A percentile compares a stretch with the other conserved stretches of the same genome.
These are phyloP conservation scores for Huntiella moniliformis DNA, from an alignment of 2,329 filamentous ascomycete genomes.

Conservation along the genomic window DNA sequence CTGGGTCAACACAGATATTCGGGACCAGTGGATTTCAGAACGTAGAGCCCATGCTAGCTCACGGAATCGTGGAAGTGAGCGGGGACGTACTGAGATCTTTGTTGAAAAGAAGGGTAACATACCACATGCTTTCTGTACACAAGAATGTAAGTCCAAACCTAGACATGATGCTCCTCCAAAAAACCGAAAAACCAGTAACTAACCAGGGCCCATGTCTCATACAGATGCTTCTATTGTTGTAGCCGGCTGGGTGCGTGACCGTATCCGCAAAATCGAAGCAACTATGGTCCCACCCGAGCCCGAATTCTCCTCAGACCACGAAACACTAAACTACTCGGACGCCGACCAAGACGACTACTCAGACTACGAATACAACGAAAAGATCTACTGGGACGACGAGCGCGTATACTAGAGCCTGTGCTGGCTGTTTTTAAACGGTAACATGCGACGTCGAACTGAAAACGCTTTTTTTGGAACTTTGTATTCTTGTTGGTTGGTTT, in stretches of 20 bases:
- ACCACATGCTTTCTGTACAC: constrained; percentile 41
- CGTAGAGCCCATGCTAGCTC: constrained; percentile 3
- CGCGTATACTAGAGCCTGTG: constrained; percentile 9
- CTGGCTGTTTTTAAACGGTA: too few species aligned
- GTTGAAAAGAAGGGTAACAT: constrained; percentile 34
- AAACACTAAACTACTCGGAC: constrained; percentile 8
- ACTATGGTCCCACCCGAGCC: constrained; percentile 8
- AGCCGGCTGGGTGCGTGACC: constrained; percentile 11
- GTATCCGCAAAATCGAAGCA: constrained; percentile 12
- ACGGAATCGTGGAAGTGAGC: constrained; percentile 13
- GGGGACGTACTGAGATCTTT: constrained; percentile 26
- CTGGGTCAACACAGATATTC: constrained; percentile 38
- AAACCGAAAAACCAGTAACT: neutral
- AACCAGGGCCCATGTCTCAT: neutral
- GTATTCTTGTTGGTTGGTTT: neutral
- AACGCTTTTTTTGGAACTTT: too few species aligned
- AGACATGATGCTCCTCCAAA: constrained; percentile 2
- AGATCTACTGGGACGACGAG: constrained; percentile 12
- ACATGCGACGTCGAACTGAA: too few species aligned
- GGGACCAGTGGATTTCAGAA: constrained; percentile 34
- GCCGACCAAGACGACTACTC: constrained; percentile 2
- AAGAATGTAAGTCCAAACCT: constrained; percentile 18
- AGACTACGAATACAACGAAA: constrained; percentile 6
- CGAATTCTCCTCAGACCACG: constrained; percentile 6
- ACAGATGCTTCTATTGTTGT: constrained; percentile 10